phyloP scores from a whole-genome alignment of 805 yeast species.

The Starmerella bacillaris region DNA sequence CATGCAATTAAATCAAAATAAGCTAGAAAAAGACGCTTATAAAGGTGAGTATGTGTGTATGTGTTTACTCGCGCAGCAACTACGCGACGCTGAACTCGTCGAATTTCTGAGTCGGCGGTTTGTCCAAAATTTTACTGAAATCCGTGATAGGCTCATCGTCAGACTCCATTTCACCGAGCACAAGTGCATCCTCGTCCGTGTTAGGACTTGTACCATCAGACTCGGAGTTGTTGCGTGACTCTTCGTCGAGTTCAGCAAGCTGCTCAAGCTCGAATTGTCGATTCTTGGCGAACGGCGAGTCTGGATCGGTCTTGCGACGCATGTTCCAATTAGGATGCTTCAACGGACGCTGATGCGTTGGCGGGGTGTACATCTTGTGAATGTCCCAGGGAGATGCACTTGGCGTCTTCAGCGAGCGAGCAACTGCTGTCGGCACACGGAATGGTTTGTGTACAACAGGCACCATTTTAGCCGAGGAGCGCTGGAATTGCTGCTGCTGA shows the following conservation, averaged over 20 bases:
- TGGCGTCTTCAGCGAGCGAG: constrained; percentile 12
- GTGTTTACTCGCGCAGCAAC: no score
- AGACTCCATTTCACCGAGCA: constrained; percentile 2
- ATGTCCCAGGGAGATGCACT: constrained; percentile 14
- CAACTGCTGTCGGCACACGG: constrained; percentile 17
- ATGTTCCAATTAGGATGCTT: no score
- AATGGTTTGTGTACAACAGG: constrained; percentile 16
- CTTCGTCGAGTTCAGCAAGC: background rate
- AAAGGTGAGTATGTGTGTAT: no score
- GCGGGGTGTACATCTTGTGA: constrained; percentile 18
- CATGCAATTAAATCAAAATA: no score
- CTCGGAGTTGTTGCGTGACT: background rate
- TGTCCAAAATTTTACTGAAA: background rate
- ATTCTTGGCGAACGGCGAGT: background rate
- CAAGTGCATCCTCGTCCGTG: constrained; percentile 3
- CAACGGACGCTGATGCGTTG: no score
- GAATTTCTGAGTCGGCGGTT: no score
- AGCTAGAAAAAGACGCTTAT: no score
- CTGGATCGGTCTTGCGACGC: background rate
- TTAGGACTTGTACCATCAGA: background rate
- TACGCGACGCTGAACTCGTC: no score
- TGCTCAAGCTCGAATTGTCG: background rate
- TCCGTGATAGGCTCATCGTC: constrained; percentile 1
- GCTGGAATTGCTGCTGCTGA: background rate
- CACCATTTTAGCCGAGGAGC: constrained; percentile 7